Percentiles rank a stretch among this genome's conserved stretches.
Conservation (phyloP, 2,329 filamentous ascomycete species). For the Tolypocladium guangdongense region DNA sequence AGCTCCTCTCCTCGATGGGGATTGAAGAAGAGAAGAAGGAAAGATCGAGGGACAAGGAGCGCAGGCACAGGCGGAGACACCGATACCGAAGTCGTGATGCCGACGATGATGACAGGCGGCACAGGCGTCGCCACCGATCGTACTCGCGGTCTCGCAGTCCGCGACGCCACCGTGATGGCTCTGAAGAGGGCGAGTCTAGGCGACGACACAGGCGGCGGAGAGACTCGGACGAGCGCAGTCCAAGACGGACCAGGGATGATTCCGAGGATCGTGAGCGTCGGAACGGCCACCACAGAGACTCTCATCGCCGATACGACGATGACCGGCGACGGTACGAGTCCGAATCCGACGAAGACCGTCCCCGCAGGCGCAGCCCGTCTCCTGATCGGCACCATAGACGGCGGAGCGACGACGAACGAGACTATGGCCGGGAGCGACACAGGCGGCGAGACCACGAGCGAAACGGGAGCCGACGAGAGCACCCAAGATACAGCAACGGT, state of each 20-base stretch:
- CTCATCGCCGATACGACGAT: slow-evolving; percentile 14
- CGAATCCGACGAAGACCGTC: slow-evolving; percentile 6
- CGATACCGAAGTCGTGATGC: slow-evolving; percentile 13
- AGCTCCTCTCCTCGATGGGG: slow-evolving; percentile 55
- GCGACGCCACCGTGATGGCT: slow-evolving; percentile 15
- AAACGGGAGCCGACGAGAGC: not conserved
- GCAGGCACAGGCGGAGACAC: slow-evolving; percentile 29
- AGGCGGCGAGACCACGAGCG: not conserved
- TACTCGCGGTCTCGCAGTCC: slow-evolving; percentile 35
- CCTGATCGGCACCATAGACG: not conserved
- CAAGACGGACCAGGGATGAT: slow-evolving; percentile 7
- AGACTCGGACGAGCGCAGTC: slow-evolving; percentile 12
- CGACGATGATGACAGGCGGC: not conserved
- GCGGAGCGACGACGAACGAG: not conserved
- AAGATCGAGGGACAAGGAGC: slow-evolving; percentile 18
- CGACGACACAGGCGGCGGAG: slow-evolving; percentile 10
- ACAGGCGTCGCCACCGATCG: slow-evolving; percentile 29
- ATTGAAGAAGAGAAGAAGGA: slow-evolving; percentile 37
- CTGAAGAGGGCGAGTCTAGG: slow-evolving; percentile 6
- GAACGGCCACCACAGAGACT: slow-evolving; percentile 6
- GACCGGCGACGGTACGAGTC: slow-evolving; percentile 12
- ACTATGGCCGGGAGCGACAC: not conserved
- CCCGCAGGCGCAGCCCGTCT: slow-evolving; percentile 1
- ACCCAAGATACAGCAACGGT: slow-evolving; percentile 3
- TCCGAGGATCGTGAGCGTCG: slow-evolving; percentile 10